These are phyloP conservation scores for Zygosaccharomyces pseudobailii DNA, from an alignment of 1,139 yeast species.

Conservation along the genomic window DNA sequence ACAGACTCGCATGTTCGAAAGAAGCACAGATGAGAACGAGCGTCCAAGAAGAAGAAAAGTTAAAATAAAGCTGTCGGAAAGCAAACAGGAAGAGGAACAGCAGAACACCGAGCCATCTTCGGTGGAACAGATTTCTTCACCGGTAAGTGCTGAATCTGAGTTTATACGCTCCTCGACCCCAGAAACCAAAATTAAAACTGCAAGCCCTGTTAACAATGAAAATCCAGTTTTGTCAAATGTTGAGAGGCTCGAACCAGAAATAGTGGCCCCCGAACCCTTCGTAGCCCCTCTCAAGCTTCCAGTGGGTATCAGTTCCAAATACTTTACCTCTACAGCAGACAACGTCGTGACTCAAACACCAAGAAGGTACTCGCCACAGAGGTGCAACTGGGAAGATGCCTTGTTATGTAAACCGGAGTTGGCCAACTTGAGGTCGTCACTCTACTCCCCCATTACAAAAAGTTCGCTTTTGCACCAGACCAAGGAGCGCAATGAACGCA, in stretches of 20 bases:
- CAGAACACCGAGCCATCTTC: not conserved
- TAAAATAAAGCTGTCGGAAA: constrained; percentile 14
- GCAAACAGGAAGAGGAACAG: not conserved
- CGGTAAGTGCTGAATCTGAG: constrained; percentile 1
- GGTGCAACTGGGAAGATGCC: constrained; percentile 14
- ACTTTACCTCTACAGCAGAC: constrained; percentile 5
- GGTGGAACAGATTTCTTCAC: not conserved
- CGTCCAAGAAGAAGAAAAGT: constrained; percentile 30
- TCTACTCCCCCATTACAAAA: constrained; percentile 20
- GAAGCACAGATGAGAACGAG: constrained; percentile 26
- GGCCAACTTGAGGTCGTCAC: constrained; percentile 20
- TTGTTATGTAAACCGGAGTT: constrained; percentile 16
- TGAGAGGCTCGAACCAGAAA: not conserved
- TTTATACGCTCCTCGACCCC: not conserved
- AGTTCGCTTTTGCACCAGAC: constrained; percentile 12
- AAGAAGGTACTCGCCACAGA: constrained; percentile 5
- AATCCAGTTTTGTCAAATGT: not conserved
- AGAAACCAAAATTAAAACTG: constrained; percentile 6
- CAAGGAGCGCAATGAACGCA: constrained; percentile 13
- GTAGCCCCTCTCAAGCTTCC: constrained; percentile 8
- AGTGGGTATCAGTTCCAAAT: constrained; percentile 6
- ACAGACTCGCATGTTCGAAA: constrained; percentile 30
- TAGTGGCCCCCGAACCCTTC: not conserved
- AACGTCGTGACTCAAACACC: constrained; percentile 3
- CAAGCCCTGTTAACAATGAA: constrained; percentile 4